Percentiles rank a stretch among this genome's conserved stretches.
These are phyloP conservation scores for Candida odintsovae DNA, from an alignment of 805 yeast species.

Conservation along the genomic window DNA sequence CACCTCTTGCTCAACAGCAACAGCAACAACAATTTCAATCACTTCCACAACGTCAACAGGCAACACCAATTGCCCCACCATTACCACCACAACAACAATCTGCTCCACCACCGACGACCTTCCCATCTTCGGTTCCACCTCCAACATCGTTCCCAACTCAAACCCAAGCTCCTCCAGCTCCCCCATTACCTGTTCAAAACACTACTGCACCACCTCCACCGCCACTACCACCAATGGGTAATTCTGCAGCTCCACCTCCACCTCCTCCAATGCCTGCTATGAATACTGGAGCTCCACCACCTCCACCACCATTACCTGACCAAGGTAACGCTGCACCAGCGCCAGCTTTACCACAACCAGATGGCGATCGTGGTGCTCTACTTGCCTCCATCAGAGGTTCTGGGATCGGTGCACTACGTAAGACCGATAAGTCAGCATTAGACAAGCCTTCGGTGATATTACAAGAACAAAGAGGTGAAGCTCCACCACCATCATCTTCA, in stretches of 20 bases:
- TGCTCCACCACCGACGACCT: slow-evolving; percentile 7
- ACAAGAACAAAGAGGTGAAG: slow-evolving; percentile 67
- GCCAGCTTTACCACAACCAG: slow-evolving; percentile 32
- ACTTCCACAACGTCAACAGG: slow-evolving; percentile 24
- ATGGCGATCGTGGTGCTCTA: slow-evolving; percentile 69
- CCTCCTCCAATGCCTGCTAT: slow-evolving; percentile 25
- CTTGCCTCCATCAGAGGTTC: slow-evolving; percentile 83
- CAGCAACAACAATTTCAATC: slow-evolving; percentile 17
- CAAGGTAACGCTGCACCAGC: slow-evolving; percentile 14
- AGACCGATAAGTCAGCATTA: slow-evolving; percentile 76
- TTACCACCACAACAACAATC: slow-evolving; percentile 14
- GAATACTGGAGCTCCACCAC: slow-evolving; percentile 23
- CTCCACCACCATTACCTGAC: slow-evolving; percentile 26
- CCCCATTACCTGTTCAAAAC: neutral
- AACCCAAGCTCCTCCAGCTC: slow-evolving; percentile 6
- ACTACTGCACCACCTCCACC: neutral
- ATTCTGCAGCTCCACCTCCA: slow-evolving; percentile 11
- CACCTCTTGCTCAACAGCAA: too few relatives aligned
- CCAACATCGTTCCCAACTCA: slow-evolving; percentile 10
- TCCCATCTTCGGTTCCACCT: neutral
- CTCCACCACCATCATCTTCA: slow-evolving; percentile 31
- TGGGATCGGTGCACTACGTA: slow-evolving; percentile 58
- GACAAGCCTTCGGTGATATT: slow-evolving; percentile 72
- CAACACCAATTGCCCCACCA: slow-evolving; percentile 12
- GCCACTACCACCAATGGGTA: slow-evolving; percentile 4